Conservation (phyloP, 768 basidiomycete species). For the Exsudoporus frostii region DNA sequence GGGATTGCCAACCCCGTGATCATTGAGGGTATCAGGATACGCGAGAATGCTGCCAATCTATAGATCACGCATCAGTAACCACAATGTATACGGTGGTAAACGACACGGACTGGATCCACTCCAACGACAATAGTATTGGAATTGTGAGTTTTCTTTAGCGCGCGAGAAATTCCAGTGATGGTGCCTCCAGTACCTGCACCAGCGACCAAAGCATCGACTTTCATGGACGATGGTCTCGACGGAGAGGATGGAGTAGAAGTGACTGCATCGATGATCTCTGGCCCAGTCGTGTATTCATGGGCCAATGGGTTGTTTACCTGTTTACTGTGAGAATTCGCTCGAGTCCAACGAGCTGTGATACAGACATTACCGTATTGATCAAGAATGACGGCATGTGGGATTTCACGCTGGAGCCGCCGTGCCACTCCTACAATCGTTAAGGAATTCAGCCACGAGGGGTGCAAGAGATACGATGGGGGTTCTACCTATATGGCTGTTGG, state of each 20-base stretch:
- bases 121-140: constrained; percentile 72
- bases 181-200: constrained; percentile 96
- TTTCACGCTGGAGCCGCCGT: constrained; percentile 66
- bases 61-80: constrained; percentile 8
- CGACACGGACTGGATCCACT: constrained; percentile 75
- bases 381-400: constrained; percentile 83
- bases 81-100: neutral
- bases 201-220: constrained; percentile 79
- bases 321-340: neutral
- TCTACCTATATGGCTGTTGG: constrained; percentile 90
- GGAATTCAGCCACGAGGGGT: constrained; percentile 81
- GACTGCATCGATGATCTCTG: constrained; percentile 85
- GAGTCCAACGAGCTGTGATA: neutral
- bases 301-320: constrained; percentile 85
- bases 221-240: constrained; percentile 58
- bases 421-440: constrained; percentile 87
- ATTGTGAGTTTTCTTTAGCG: constrained; percentile 78
- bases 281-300: constrained; percentile 87
- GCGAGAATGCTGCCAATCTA: constrained; percentile 90
- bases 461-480: constrained; percentile 29
- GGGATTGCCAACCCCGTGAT: constrained; percentile 36
- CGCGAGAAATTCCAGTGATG: constrained; percentile 80
- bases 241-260: constrained; percentile 59
- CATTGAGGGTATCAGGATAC: constrained; percentile 61
- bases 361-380: constrained; percentile 86